Evolutionary conservation across 1,139 yeast genomes (phyloP), one percentile per base, ranked within the genome.

Genomic region (Geotrichum klebahnii): DNA sequence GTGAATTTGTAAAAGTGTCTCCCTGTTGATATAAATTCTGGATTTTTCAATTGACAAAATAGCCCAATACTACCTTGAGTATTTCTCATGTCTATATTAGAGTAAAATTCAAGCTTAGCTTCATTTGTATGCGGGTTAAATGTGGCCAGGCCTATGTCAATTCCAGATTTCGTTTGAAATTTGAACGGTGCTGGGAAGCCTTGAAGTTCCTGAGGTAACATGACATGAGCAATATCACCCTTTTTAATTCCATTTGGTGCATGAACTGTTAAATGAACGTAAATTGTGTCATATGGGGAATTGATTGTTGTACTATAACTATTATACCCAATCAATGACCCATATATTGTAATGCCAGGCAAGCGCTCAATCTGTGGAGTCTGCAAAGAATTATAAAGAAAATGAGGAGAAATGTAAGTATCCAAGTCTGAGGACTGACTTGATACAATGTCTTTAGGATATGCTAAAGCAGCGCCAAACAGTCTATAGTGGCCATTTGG

Each of bases 1-100:
- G 44, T 16, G 37, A 47, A 48, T 23, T 48, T 48, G 39, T 41
- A 48, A 33, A 48, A 48, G 6, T 36, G 33, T n/a, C 47, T 16
- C 5, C 47, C 51, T 6, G 39, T 37, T 5, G 14, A 6, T 10
- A 36, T 34, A 6, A 12, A 12, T 5, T 36, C 29, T 10, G 51
- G 51, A 16, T 42, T 17, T 22, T 48, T 48, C 8, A 48, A 19
- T n/a, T 28, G 24, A 19, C 39, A 31, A 28, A 31, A 48, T 2
- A 48, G 3, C 12, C 40, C 47, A n/a, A 43, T 24, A 20, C 17
- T 28, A 9, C 44, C 47, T 32, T 20, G n/a, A 2, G 28, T 44
- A 19, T 32, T 42, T 2, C 29, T 24, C 5, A 36, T 37, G 19
- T 31, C 6, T 23, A 40, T 24, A 28, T 40, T 34, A n/a, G 37